Evolutionary conservation across 805 yeast genomes (phyloP), one percentile per base, ranked within the genome.

Genomic region (Wickerhamiella alocasiicola): DNA sequence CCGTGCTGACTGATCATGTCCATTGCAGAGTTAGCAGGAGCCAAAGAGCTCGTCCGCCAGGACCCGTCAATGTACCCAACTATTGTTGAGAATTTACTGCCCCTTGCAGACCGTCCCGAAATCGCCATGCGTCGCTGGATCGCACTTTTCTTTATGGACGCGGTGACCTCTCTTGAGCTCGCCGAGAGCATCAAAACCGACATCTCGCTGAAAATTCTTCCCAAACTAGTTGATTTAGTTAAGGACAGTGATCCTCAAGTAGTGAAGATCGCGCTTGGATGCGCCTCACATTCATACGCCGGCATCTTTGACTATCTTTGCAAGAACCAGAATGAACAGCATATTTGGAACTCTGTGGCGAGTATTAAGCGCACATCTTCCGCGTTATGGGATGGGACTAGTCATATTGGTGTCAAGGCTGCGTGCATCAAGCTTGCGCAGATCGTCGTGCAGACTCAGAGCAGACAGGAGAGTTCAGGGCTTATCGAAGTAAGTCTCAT

Each of bases 341-440:
- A 24, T 24, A 48, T 63, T 12, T 84, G 94, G 94, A 55, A 61
- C 19, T 64, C 67, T 34, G 52, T 81, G 46, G 56, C 64, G 12
- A 67, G 64, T 5, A 59, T 87, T 51, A 82, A 81, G 58, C 63
- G 64, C 23, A 63, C 62, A 25, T 64, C 83, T n/a, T 56, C 81
- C n/a, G 59, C 65, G 7, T 68, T 74, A 43, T 82, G 83, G 75
- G 71, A 67, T 17, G 46, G 51, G 16, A 18, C 48, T 4, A 19
- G 27, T 0, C 44, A 41, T 24, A 23, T 27, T 2, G 81, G 79
- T 11, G 63, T 76, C 35, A 75, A 72, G 56, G 61, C 81, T n/a
- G 77, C 87, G 21, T 65, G 79, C n/a, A 63, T 78, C 39, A 82
- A 80, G 58, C 75, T 87, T 44, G 71, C 83, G 9, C 74, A 74